These are phyloP conservation scores for Hymenoscyphus albidus DNA, from an alignment of 2,329 filamentous ascomycete species.

Conservation along the genomic window DNA sequence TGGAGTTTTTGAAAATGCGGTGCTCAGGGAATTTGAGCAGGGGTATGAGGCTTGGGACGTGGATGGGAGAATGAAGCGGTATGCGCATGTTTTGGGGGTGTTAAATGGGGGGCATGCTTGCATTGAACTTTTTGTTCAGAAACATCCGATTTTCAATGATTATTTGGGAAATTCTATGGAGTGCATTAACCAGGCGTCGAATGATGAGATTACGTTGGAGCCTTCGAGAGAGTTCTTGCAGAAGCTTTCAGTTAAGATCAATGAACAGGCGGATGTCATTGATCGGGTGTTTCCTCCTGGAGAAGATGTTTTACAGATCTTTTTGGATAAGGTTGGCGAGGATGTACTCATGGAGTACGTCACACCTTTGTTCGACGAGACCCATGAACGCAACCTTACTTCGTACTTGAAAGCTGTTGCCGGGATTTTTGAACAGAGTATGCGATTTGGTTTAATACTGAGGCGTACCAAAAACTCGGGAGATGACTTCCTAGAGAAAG, in stretches of 20 bases:
- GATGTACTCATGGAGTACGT: constrained; percentile 82
- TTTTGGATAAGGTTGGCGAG: constrained; percentile 78
- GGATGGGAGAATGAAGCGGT: constrained; percentile 82
- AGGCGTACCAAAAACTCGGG: constrained; percentile 61
- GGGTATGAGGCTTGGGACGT: constrained; percentile 87
- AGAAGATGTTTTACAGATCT: constrained; percentile 67
- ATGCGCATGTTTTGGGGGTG: constrained; percentile 77
- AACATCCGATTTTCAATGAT: constrained; percentile 78
- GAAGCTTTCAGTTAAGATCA: constrained; percentile 67
- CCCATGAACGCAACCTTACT: constrained; percentile 69
- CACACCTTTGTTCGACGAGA: constrained; percentile 80
- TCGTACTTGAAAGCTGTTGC: constrained; percentile 83
- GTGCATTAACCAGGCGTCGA: constrained; percentile 66
- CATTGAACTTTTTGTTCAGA: constrained; percentile 82
- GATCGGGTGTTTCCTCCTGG: constrained; percentile 74
- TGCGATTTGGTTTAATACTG: constrained; percentile 71
- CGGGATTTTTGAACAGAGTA: constrained; percentile 80
- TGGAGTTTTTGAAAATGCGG: constrained; percentile 83
- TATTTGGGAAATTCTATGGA: constrained; percentile 72
- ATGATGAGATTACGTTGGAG: constrained; percentile 69
- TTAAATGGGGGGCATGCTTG: constrained; percentile 77
- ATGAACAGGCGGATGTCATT: constrained; percentile 78
- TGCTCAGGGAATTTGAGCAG: constrained; percentile 86
- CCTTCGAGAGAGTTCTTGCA: constrained; percentile 82
- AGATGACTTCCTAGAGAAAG: constrained; percentile 58